Conservation (phyloP, 352 stramenopile genomes). For the Phytophthora tubulina region DNA sequence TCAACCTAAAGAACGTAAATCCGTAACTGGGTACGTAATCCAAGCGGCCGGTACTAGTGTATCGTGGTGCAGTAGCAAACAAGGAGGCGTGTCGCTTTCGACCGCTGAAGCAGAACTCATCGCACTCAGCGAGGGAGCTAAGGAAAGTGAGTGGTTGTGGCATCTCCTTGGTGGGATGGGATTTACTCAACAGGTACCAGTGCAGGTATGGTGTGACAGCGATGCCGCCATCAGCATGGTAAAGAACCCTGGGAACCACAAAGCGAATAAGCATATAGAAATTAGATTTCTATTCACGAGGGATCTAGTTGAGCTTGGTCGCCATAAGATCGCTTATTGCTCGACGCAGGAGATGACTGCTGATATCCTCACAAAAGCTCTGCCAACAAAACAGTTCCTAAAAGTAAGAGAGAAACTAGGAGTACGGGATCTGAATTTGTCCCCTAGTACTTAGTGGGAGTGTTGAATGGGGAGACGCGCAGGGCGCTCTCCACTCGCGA, state of each 20-base stretch:
- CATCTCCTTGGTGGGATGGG: constrained; percentile 13
- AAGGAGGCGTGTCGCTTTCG: constrained; percentile 8
- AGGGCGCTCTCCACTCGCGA: not conserved
- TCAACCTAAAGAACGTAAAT: constrained; percentile 18
- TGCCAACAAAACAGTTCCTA: constrained; percentile 27
- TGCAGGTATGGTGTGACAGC: constrained; percentile 18
- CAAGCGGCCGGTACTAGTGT: constrained; percentile 7
- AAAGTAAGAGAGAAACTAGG: constrained; percentile 27
- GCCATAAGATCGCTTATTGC: constrained; percentile 19
- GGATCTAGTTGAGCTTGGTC: constrained; percentile 13
- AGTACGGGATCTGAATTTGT: not conserved
- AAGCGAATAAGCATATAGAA: constrained; percentile 37
- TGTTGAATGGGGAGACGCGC: not conserved
- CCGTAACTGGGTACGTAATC: constrained; percentile 6
- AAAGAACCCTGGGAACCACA: constrained; percentile 17
- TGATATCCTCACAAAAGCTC: constrained; percentile 32
- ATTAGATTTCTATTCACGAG: constrained; percentile 31
- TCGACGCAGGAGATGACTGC: constrained; percentile 27
- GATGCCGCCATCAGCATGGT: constrained; percentile 17
- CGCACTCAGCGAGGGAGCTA: constrained; percentile 12
- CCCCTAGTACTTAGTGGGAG: constrained; percentile 5
- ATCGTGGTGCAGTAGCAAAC: constrained; percentile 19
- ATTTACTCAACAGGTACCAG: constrained; percentile 11
- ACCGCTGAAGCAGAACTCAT: constrained; percentile 25
- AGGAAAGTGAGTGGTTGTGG: constrained; percentile 19